Evolutionary conservation across 371 early-diverging fungal species (phyloP).

Genomic region (Dichotomocladium elegans): DNA sequence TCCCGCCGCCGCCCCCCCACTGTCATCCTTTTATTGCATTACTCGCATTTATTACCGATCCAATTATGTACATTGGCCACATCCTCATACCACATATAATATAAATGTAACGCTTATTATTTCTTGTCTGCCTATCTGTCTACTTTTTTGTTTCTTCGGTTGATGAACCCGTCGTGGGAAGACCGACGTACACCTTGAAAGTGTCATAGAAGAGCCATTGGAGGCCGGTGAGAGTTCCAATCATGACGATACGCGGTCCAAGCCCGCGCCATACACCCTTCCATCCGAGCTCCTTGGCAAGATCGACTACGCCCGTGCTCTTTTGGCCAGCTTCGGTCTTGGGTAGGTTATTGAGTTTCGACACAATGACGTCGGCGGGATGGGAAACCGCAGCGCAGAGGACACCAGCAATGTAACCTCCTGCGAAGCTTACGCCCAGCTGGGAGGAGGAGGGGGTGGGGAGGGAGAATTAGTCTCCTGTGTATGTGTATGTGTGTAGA

Average conservation of each 20-base stretch:
- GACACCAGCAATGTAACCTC: constrained; percentile 89
- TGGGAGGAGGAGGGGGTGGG: constrained; percentile 16
- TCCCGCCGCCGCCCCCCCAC: too few species aligned
- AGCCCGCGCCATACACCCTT: constrained; percentile 66
- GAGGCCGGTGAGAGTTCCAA: constrained; percentile 67
- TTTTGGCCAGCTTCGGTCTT: constrained; percentile 30
- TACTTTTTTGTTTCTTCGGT: neutral
- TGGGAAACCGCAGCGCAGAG: constrained; percentile 92
- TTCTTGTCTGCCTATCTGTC: too few species aligned
- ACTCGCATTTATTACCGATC: too few species aligned
- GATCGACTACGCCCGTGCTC: constrained; percentile 40
- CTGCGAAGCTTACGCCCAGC: constrained; percentile 76
- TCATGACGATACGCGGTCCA: constrained; percentile 74
- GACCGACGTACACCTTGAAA: constrained; percentile 20
- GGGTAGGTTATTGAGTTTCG: constrained; percentile 75
- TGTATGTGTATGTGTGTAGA: neutral
- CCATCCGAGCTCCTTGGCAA: constrained; percentile 58
- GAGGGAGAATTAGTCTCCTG: too few species aligned
- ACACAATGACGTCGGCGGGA: constrained; percentile 93
- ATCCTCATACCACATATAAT: too few species aligned
- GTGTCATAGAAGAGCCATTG: constrained; percentile 59
- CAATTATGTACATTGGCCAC: too few species aligned
- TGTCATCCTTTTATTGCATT: too few species aligned
- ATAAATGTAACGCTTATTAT: too few species aligned
- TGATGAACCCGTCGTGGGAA: constrained; percentile 20